phyloP scores from a whole-genome alignment of 345 rosid species.

The Syzygium aromaticum region DNA sequence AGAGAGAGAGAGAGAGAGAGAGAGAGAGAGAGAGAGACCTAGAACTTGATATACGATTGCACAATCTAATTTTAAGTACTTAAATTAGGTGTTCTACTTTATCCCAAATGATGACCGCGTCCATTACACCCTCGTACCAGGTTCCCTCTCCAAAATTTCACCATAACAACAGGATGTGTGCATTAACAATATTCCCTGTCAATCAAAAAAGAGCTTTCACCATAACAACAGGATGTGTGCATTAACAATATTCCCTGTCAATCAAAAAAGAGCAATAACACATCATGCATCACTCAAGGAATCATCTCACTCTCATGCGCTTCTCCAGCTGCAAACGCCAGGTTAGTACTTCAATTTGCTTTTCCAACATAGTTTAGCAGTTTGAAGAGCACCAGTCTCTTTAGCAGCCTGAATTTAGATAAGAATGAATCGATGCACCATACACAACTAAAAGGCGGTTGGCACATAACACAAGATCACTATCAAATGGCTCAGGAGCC shows the following conservation, averaged over 20 bases:
- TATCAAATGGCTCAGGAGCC: background rate
- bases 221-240: no score
- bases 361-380: constrained; percentile 83
- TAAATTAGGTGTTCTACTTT: background rate
- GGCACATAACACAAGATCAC: background rate
- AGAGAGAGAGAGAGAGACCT: no score
- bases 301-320: constrained; percentile 53
- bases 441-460: background rate
- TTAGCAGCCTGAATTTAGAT: constrained; percentile 61
- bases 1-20: background rate
- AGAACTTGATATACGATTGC: background rate
- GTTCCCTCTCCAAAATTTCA: background rate
- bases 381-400: constrained; percentile 96
- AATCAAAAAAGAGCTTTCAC: no score
- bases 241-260: background rate
- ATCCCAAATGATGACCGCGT: background rate
- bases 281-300: background rate
- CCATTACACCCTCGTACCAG: background rate
- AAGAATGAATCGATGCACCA: background rate
- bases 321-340: constrained; percentile 78
- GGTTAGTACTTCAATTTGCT: constrained; percentile 87
- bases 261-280: background rate
- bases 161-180: background rate
- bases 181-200: no score
- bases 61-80: background rate